Conservation (phyloP, 352 stramenopile species). For the Pythium phragmiticola region DNA sequence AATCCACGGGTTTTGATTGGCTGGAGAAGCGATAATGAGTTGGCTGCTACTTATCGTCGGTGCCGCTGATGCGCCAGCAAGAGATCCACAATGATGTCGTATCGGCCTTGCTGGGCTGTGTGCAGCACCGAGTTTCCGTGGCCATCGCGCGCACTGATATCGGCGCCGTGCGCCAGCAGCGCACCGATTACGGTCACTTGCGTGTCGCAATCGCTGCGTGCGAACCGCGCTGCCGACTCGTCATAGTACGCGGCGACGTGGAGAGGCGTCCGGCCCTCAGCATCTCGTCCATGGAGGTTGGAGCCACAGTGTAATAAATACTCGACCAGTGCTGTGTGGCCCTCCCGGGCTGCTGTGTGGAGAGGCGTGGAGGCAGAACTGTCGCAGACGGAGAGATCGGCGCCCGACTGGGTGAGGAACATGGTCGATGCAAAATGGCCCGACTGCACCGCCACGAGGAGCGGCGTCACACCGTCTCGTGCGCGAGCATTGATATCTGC, state of each 20-base stretch:
- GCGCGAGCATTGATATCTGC: constrained; percentile 23
- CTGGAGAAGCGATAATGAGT: too few relatives aligned
- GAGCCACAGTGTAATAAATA: constrained; percentile 31
- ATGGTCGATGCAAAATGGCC: constrained; percentile 20
- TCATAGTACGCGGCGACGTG: constrained; percentile 24
- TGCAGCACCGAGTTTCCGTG: constrained; percentile 14
- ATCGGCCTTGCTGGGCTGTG: constrained; percentile 3
- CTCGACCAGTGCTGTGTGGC: constrained; percentile 33
- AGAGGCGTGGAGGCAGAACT: constrained; percentile 24
- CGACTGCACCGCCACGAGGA: constrained; percentile 30
- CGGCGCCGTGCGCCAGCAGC: constrained; percentile 13
- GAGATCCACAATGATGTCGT: constrained; percentile 24
- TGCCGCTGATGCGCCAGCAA: constrained; percentile 4
- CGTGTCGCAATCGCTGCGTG: constrained; percentile 13
- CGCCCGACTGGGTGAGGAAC: constrained; percentile 28
- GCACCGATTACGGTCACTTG: constrained; percentile 14
- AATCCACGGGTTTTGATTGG: background rate
- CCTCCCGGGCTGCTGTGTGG: constrained; percentile 30
- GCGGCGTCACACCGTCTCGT: constrained; percentile 28
- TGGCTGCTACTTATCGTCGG: too few relatives aligned
- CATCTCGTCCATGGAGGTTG: constrained; percentile 25
- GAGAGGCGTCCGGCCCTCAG: constrained; percentile 21
- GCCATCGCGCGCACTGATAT: constrained; percentile 1
- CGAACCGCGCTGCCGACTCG: constrained; percentile 26
- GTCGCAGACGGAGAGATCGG: constrained; percentile 14